Base-by-base conservation (phyloP, 148 eudicot species). In the Talinum fruticosum region DNA sequence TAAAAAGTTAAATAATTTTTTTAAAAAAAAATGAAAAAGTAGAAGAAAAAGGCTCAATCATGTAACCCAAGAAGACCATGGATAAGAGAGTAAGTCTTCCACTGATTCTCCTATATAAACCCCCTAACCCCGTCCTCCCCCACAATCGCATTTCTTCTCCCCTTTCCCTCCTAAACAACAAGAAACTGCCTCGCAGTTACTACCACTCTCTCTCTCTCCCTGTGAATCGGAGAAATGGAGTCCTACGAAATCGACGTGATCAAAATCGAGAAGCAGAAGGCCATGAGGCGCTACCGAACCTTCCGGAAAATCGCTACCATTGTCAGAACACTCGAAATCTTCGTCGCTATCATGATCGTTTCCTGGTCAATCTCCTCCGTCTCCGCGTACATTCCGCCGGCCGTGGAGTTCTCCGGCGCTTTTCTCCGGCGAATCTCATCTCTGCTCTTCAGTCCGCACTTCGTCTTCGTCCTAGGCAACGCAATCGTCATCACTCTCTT, bases 381-480 rank as follows among this genome's bases (percentile, higher is more conserved):
- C 6, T 85, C 84, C 21, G 47, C 77, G 0, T 78, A 80, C 32
- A 30, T 78, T 33, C 83, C 88, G 45, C 45, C 80, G 49, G 71
- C 59, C 10, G 28, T 88, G 0, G 70, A 71, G 18, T 26, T 80
- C 59, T 66, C 81, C 77, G 78, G 74, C 37, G 75, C 15, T 1
- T 59, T 71, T 45, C 10, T 86, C 14, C 71, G 78, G 0, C 81
- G 81, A 15, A 0, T 87, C 14, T 83, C 81, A 6, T 6, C 70
- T 0, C 72, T 78, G 30, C 54, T 89, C 21, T 68, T 85, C 47
- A 88, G 81, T 76, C 88, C 87, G 54, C 90, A 73, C 72, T 79
- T 91, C 33, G 85, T 79, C 15, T 93, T 93, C n/a, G 49, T 89
- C 16, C 53, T 93, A 75, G 91, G 91, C 8, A 91, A 93, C 82